Evolutionary conservation across 805 yeast species (phyloP), one percentile per base, ranked within the genome.

Genomic region (Sugiyamaella valdiviana): DNA sequence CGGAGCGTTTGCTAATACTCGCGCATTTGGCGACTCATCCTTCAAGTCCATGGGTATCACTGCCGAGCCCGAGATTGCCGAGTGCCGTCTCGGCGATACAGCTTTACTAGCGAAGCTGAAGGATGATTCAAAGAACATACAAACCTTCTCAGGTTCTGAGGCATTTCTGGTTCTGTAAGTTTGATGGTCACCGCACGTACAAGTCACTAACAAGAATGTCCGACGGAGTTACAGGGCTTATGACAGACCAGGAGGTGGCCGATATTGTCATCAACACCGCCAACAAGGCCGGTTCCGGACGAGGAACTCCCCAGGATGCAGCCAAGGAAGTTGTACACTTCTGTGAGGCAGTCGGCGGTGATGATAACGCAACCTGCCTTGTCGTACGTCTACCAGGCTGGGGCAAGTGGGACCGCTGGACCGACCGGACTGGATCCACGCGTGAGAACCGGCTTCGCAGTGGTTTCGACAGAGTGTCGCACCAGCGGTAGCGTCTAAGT

Each of bases 331-430:
- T 93, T 16, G 79, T 91, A 10, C 76, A 81, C 57, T 93, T 82
- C 63, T 83, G 89, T 9, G 89, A 84, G 62, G 85, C 85, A 38
- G 76, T 90, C 6, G 95, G 95, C 12, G 93, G 95, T 2, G 89
- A 86, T 59, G 99, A 93, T 64, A 93, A 93, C 66, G 95, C 98
- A n/a, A 88, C 97, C 2, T 88, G 96, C 63, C 60, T 84, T 53
- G 85, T 93, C 3, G 66, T 91, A 9, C 71, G 95, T 51, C 69
- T 93, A 48, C 74, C 77, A 32, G 96, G 96, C 7, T 93, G 99
- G 99, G 96, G 96, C 5, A 76, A 80, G 48, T 93, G 99, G 97
- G 50, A 56, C 29, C 24, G 21, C n/a, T 67, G 76, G 48, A 60
- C 72, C 3, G 98, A 91, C 67, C 70, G 95, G 42, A 88, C 97